These are phyloP conservation scores for Parafenestella ontariensis DNA, from an alignment of 2,329 filamentous ascomycete species.

Conservation along the genomic window DNA sequence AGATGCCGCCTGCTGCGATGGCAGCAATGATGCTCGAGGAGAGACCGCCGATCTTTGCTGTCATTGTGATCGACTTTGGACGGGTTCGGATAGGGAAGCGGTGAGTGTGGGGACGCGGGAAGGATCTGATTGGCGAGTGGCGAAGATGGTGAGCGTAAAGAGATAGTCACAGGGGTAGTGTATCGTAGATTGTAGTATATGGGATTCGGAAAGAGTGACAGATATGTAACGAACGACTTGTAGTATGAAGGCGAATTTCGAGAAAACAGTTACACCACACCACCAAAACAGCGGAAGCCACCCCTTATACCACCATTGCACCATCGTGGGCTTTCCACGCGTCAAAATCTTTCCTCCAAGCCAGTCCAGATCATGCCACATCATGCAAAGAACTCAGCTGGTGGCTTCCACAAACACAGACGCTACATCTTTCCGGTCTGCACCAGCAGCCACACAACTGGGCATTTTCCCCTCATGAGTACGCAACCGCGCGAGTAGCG, in stretches of 20 bases:
- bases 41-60: constrained; percentile 8
- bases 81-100: not conserved
- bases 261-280: not conserved
- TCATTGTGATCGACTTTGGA: constrained; percentile 11
- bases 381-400: not conserved
- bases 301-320: not conserved
- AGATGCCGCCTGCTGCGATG: constrained; percentile 15
- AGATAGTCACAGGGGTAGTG: not conserved
- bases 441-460: not conserved
- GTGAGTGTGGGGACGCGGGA: not conserved
- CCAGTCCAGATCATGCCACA: not conserved
- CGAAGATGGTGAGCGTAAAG: not conserved
- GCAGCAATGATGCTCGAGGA: constrained; percentile 15
- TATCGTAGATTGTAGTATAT: not conserved
- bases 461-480: not conserved
- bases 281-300: not conserved
- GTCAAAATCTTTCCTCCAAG: not conserved
- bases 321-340: not conserved
- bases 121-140: not conserved
- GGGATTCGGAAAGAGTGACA: not conserved
- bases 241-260: not conserved
- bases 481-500: not conserved
- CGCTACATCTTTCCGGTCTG: not conserved
- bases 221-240: not conserved
- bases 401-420: not conserved